Evolutionary conservation across 805 yeast genomes (phyloP).

Genomic region (Candida manassasensis): DNA sequence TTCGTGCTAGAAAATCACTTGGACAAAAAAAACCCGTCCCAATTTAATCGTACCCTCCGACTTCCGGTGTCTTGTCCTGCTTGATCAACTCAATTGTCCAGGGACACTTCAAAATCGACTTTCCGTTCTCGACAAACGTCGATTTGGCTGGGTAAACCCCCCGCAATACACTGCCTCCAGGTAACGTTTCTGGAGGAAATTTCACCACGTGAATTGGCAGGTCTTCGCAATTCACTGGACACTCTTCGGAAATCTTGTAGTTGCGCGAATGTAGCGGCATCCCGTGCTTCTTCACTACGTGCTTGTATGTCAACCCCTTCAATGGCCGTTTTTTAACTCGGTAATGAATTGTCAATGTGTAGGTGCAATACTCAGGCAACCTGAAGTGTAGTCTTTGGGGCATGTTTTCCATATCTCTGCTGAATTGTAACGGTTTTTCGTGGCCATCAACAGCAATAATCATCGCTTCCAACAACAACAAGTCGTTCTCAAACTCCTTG

Average conservation of each 20-base stretch:
- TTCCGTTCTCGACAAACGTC: constrained; percentile 16
- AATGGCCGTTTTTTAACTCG: constrained; percentile 18
- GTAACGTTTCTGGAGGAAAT: constrained; percentile 24
- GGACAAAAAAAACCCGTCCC: no score
- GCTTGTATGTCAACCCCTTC: constrained; percentile 19
- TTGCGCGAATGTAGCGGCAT: constrained; percentile 19
- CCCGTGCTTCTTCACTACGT: constrained; percentile 25
- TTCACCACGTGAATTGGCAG: constrained; percentile 14
- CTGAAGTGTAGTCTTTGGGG: constrained; percentile 21
- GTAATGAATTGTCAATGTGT: constrained; percentile 20
- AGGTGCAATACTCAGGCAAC: constrained; percentile 23
- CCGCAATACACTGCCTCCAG: constrained; percentile 26
- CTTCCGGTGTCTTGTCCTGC: constrained; percentile 13
- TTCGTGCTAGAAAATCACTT: no score
- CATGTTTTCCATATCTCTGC: constrained; percentile 20
- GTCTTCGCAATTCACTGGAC: constrained; percentile 15
- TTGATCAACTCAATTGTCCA: constrained; percentile 20
- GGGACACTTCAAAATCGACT: constrained; percentile 11
- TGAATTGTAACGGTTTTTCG: constrained; percentile 17
- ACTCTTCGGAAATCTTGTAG: constrained; percentile 15
- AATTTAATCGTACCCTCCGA: constrained; percentile 11
- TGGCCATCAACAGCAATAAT: constrained; percentile 22
- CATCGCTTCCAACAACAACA: constrained; percentile 23
- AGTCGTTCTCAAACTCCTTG: constrained; percentile 19
- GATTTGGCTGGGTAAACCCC: constrained; percentile 23